A percentile compares a stretch with the other conserved stretches of the same genome.
Evolutionary conservation across 345 rosid species (phyloP).

Genomic region (Capsella bursapastoris): DNA sequence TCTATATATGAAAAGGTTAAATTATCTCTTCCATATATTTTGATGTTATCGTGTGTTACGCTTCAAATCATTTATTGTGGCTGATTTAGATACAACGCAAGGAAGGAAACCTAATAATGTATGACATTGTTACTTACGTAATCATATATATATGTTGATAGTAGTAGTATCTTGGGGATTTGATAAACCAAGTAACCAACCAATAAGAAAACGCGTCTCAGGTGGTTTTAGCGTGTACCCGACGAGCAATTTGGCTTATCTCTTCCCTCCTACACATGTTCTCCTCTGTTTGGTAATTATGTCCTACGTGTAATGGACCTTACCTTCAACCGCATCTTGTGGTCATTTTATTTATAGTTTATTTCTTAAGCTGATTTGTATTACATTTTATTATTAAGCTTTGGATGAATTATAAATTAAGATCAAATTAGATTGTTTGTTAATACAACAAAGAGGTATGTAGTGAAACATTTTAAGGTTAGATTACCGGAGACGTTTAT

Average conservation of each 20-base stretch:
- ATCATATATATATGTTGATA: neutral
- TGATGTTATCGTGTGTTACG: neutral
- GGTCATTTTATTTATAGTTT: neutral
- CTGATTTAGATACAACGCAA: neutral
- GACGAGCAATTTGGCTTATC: conserved; percentile 9
- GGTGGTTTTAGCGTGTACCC: conserved; percentile 35
- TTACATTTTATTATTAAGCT: too few relatives aligned
- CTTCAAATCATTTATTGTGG: neutral
- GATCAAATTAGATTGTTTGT: too few relatives aligned
- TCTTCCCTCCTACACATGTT: conserved; percentile 30
- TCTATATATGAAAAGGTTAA: neutral
- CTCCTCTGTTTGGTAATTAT: neutral
- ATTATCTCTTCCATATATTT: neutral
- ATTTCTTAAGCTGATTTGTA: too few relatives aligned
- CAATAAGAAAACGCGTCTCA: conserved; percentile 34
- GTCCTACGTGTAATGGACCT: neutral
- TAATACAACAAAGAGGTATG: too few relatives aligned
- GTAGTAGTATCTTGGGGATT: neutral
- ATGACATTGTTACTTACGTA: neutral
- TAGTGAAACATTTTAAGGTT: too few relatives aligned
- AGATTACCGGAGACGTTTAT: too few relatives aligned
- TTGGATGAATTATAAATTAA: too few relatives aligned
- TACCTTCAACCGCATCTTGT: neutral
- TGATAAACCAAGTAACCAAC: conserved; percentile 1
- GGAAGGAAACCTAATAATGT: too few relatives aligned